Percentiles rank a stretch among this genome's conserved stretches.
Evolutionary conservation across 2,329 filamentous ascomycete species (phyloP).

Genomic region (Ophiocordyceps polyrhachis-furcata): DNA sequence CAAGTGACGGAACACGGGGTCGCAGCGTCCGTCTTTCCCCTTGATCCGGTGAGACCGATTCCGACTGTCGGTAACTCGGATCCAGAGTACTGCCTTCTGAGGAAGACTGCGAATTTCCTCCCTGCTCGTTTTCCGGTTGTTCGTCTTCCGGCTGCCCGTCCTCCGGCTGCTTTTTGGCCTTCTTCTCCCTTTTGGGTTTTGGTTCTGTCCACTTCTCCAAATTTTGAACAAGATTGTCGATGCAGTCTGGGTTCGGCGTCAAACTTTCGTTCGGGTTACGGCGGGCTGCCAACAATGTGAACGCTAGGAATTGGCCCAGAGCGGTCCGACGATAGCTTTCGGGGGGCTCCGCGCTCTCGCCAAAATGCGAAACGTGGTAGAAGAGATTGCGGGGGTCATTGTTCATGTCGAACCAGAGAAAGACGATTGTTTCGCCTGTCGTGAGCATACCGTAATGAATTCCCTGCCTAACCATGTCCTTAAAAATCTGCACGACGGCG

Average conservation of each 20-base stretch:
- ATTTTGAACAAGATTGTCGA: background rate
- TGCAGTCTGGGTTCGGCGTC: too few relatives aligned
- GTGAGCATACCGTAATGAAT: conserved; percentile 23
- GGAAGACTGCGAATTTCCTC: too few relatives aligned
- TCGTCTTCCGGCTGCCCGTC: too few relatives aligned
- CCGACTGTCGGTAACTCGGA: too few relatives aligned
- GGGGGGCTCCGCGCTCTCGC: conserved; percentile 6
- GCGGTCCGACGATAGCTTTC: conserved; percentile 7
- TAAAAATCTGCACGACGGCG: conserved; percentile 26
- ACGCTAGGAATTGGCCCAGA: conserved; percentile 10
- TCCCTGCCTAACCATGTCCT: conserved; percentile 28
- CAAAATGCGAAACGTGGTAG: conserved; percentile 11
- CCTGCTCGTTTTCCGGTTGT: too few relatives aligned
- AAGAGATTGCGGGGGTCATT: conserved; percentile 4
- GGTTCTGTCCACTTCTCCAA: background rate
- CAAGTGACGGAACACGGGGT: too few relatives aligned
- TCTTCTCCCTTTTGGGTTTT: too few relatives aligned
- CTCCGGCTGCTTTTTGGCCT: too few relatives aligned
- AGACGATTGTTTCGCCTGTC: conserved; percentile 24
- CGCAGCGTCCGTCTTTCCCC: too few relatives aligned
- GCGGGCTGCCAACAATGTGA: background rate
- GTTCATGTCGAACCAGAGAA: conserved; percentile 17
- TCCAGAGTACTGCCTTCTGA: too few relatives aligned
- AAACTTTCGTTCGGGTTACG: background rate
- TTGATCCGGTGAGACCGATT: too few relatives aligned